Evolutionary conservation across 148 eudicot genomes (phyloP), one percentile per base, ranked within the genome.

Genomic region (Arctostaphylos glauca): DNA sequence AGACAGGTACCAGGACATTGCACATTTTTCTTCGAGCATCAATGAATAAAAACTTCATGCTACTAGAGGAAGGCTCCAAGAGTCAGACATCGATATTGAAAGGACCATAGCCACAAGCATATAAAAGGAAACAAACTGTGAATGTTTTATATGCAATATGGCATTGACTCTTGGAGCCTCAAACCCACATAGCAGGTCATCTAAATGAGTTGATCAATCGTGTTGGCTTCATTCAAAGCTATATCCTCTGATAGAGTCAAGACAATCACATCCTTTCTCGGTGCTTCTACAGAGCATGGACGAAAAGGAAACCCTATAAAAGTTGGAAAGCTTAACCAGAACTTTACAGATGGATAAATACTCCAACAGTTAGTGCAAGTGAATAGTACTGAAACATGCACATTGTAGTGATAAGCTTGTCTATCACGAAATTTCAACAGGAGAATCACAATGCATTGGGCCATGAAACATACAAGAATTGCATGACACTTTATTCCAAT

Each of bases 121-220:
- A 71, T 44, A 16, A 41, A 71, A 71, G 21, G 48, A 71, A 64
- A 16, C 75, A 16, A 49, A 71, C 50, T 71, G 75, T 71, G 74
- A 25, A 62, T 62, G 12, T 62, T 62, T 62, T n/a, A 62, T n/a
- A 62, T 62, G 31, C 31, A 7, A 64, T 21, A 64, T 31, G 38
- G 38, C 38, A 31, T 31, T 31, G 38, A 31, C 38, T 31, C 38
- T 31, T 31, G 38, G 38, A 68, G 46, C 5, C 46, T 41, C 47
- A 5, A 38, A 31, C 74, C 74, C 74, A 68, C 8, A 2, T 12
- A 41, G 38, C 4, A 38, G 74, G 74, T 68, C 47, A 68, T 38
- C 48, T 38, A 68, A 31, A 14, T 41, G 7, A 44, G 38, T 68
- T 14, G 18, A 46, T 5, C 44, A 31, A 2, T 12, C 5, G 5